Evolutionary conservation across 78 protist species (phyloP), one percentile per base, ranked within the genome.

Genomic region (Dictyostelium brefeldianum): DNA sequence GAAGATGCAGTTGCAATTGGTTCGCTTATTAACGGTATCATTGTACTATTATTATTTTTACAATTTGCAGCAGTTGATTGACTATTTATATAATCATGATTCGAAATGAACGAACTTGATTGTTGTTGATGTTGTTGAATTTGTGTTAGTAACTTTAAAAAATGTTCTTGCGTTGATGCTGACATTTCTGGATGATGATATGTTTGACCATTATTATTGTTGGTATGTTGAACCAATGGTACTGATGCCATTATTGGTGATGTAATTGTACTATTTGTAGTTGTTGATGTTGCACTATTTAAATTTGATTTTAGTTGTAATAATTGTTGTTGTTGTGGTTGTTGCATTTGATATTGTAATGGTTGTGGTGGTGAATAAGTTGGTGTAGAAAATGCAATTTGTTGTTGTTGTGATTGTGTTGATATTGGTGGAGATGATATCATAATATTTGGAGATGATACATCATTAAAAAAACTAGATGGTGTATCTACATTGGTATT

Each of bases 121-220:
- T 75, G 53, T 73, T 83, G 91, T 57, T 83, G 80, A 65, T 67
- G 67, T 65, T 81, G 74, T 81, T 81, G 74, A 56, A 83, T 83
- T 73, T 83, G 91, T 10, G 71, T 36, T 20, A 83, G 27, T n/a
- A 83, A 43, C 43, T 83, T 83, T 46, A 83, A 46, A 73, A 83
- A 83, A 54, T 83, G 91, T 54, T 83, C 91, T 41, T 83, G 91
- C 10, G 81, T 75, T 50, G n/a, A 15, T 50, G 15, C 59, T 75
- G 81, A 75, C 54, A 12, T 53, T 27, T 75, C 59, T 50, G 27
- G 64, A 18, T 75, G 57, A 11, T 50, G 48, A 75, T 75, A 75
- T 43, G 53, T 11, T 31, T 3, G 20, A 17, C 14, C n/a, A 20
- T 20, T 20, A 20, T 56, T 18, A 56, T 20, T 56, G 17, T 15